Conservation (phyloP, 352 stramenopile species). For the Phytophthora brassicae region DNA sequence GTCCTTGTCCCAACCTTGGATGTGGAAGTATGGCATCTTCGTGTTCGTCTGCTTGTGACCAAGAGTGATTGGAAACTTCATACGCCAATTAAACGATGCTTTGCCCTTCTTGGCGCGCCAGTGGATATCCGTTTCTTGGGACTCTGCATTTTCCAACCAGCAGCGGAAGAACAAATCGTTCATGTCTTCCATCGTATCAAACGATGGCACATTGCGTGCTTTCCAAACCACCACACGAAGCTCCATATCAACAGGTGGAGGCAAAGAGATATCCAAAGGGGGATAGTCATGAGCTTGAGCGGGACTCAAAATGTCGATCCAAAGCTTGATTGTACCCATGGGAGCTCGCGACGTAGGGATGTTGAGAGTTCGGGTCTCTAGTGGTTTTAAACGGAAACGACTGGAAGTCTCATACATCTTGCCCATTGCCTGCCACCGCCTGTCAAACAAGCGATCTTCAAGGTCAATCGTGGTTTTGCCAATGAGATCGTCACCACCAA, state of each 20-base stretch:
- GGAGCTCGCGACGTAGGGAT: constrained; percentile 82
- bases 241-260: constrained; percentile 85
- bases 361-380: constrained; percentile 84
- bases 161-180: constrained; percentile 92
- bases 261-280: constrained; percentile 82
- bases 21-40: constrained; percentile 93
- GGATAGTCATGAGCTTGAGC: constrained; percentile 78
- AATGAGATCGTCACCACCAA: constrained; percentile 92
- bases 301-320: constrained; percentile 90
- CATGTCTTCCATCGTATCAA: constrained; percentile 89
- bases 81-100: constrained; percentile 93
- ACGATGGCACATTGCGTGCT: constrained; percentile 85
- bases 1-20: constrained; percentile 95
- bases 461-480: constrained; percentile 92
- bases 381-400: constrained; percentile 66
- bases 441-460: constrained; percentile 92
- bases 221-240: constrained; percentile 94
- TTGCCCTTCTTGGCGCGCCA: constrained; percentile 94
- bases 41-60: constrained; percentile 83
- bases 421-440: constrained; percentile 85
- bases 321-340: constrained; percentile 87
- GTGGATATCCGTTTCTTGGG: constrained; percentile 92
- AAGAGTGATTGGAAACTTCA: constrained; percentile 92
- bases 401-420: constrained; percentile 82
- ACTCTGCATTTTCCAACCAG: constrained; percentile 85